Percentiles rank a stretch among this genome's conserved stretches.
Conservation (phyloP, 805 yeast genomes). For the Wickerhamiella dianesei region DNA sequence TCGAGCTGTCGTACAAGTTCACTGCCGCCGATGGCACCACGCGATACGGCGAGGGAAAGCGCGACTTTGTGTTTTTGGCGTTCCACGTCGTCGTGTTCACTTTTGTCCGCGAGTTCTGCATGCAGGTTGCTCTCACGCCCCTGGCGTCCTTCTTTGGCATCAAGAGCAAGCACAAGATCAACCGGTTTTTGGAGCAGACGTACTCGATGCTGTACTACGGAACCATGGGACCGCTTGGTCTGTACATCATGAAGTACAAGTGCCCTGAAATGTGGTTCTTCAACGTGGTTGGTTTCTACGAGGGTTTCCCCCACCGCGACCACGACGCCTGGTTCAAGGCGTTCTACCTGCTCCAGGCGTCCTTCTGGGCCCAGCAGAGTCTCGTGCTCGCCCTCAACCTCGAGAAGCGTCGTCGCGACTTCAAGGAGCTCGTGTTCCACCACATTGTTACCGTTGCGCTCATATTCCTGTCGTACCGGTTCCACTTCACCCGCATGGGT, state of each 20-base stretch:
- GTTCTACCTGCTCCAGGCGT: conserved; percentile 83
- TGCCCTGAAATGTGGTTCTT: conserved; percentile 70
- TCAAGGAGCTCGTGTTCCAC: conserved; percentile 78
- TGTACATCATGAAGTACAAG: conserved; percentile 70
- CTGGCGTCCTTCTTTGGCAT: conserved; percentile 45
- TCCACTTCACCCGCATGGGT: conserved; percentile 96
- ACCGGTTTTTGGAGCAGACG: conserved; percentile 86
- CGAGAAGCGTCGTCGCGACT: conserved; percentile 93
- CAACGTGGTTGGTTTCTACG: conserved; percentile 69
- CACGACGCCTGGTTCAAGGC: conserved; percentile 59
- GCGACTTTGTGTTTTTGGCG: conserved; percentile 67
- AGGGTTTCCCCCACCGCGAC: conserved; percentile 66
- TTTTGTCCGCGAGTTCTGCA: conserved; percentile 75
- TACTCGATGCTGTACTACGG: conserved; percentile 75
- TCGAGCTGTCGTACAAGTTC: conserved; percentile 19
- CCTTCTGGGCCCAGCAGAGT: conserved; percentile 96
- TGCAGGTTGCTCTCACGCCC: conserved; percentile 73
- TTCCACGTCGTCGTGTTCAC: conserved; percentile 81
- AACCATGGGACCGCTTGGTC: conserved; percentile 69
- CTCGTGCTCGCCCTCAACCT: conserved; percentile 67
- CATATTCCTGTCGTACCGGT: conserved; percentile 75
- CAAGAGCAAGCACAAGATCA: conserved; percentile 39
- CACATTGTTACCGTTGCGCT: conserved; percentile 83
- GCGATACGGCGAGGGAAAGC: conserved; percentile 74
- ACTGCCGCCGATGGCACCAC: conserved; percentile 35